Evolutionary conservation across 108 stramenopile genomes (phyloP).

Genomic region (Nitzschia putrida): DNA sequence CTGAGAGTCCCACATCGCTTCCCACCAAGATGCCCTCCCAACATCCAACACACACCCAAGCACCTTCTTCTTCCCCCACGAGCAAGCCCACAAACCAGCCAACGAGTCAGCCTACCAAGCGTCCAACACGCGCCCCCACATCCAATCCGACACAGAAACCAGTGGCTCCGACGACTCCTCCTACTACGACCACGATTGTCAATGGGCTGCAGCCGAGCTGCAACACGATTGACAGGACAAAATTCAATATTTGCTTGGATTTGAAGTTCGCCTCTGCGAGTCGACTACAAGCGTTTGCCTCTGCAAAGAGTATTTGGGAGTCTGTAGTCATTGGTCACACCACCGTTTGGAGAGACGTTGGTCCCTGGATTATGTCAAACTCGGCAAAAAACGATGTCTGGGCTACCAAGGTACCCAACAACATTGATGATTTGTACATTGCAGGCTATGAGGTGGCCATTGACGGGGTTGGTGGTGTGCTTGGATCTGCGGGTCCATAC

Average conservation of each 20-base stretch:
- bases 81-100: too few relatives aligned
- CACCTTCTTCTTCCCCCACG: too few relatives aligned
- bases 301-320: not conserved
- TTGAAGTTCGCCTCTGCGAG: not conserved
- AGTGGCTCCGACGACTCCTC: too few relatives aligned
- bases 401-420: conserved; percentile 9
- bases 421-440: conserved; percentile 13
- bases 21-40: too few relatives aligned
- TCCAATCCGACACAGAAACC: too few relatives aligned
- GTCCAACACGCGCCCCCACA: too few relatives aligned
- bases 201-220: conserved; percentile 1
- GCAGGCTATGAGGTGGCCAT: not conserved
- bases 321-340: not conserved
- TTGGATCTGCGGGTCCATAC: conserved; percentile 1
- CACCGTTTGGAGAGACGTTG: not conserved
- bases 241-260: not conserved
- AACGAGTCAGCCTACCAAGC: too few relatives aligned
- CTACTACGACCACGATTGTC: not conserved
- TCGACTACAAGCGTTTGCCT: not conserved
- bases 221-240: not conserved
- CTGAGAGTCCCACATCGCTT: too few relatives aligned
- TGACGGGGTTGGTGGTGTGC: conserved; percentile 1
- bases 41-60: too few relatives aligned
- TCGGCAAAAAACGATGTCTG: not conserved
- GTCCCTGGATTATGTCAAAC: not conserved